These are phyloP conservation scores for Mycena venus DNA, from an alignment of 768 basidiomycete species.

Conservation along the genomic window DNA sequence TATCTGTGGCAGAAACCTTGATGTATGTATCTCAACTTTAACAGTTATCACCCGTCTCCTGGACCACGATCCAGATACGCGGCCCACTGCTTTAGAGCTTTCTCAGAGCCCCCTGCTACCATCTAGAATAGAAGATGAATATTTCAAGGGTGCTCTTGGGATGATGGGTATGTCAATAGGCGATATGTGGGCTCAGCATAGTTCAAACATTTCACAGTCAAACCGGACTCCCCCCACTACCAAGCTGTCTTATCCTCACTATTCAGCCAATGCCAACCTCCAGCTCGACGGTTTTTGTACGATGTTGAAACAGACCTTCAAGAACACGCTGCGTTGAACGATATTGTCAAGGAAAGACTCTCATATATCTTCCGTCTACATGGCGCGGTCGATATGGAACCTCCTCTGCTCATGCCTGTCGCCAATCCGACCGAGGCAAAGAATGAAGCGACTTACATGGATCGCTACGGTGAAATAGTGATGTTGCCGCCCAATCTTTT, in stretches of 20 bases:
- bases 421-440: conserved; percentile 73
- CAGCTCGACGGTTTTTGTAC: conserved; percentile 78
- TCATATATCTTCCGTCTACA: conserved; percentile 87
- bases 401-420: conserved; percentile 85
- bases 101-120: conserved; percentile 86
- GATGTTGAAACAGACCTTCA: conserved; percentile 78
- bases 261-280: conserved; percentile 79
- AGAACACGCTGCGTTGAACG: conserved; percentile 78
- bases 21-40: not conserved
- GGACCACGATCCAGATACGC: conserved; percentile 81
- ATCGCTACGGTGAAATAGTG: conserved; percentile 84
- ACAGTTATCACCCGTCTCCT: conserved; percentile 86
- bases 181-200: not conserved
- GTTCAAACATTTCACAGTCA: conserved; percentile 57
- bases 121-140: conserved; percentile 83
- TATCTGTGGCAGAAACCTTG: conserved; percentile 9
- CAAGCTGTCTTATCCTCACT: conserved; percentile 83
- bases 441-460: conserved; percentile 80
- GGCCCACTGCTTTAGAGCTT: conserved; percentile 88
- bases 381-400: conserved; percentile 90
- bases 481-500: conserved; percentile 80
- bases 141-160: conserved; percentile 83
- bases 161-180: conserved; percentile 72
- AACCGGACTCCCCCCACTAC: conserved; percentile 86
- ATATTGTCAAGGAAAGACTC: conserved; percentile 83